A percentile compares a stretch with the other conserved stretches of the same genome.
Evolutionary conservation across 257 asterid genomes (phyloP).

Genomic region (Fraxinus pennsylvanica): DNA sequence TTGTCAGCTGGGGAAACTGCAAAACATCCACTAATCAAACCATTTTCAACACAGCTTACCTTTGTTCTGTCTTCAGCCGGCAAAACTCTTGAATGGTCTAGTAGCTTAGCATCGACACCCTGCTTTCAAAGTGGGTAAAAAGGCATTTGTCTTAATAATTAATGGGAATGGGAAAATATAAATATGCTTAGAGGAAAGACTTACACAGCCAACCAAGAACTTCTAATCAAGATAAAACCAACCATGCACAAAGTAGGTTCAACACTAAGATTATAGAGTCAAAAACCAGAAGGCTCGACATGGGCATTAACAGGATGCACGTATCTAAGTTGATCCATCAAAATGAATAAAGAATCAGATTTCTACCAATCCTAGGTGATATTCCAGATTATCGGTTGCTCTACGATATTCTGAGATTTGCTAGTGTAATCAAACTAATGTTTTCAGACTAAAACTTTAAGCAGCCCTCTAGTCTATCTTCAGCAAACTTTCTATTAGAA

Average conservation of each 20-base stretch:
- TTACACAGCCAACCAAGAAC: neutral
- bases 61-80: slow-evolving; percentile 41
- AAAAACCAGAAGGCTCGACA: neutral
- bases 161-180: neutral
- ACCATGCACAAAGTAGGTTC: neutral
- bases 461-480: neutral
- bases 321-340: neutral
- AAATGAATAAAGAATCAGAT: neutral
- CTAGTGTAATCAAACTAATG: neutral
- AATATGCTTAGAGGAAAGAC: neutral
- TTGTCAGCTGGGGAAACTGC: slow-evolving; percentile 16
- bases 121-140: slow-evolving; percentile 24
- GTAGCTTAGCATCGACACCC: slow-evolving; percentile 62
- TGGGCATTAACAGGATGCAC: neutral
- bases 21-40: neutral
- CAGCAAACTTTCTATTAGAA: neutral
- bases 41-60: slow-evolving; percentile 32
- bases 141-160: neutral
- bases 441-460: neutral
- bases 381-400: neutral
- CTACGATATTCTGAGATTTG: neutral
- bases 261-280: neutral
- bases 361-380: neutral
- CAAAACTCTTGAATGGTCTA: slow-evolving; percentile 42
- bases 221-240: neutral